Percentiles rank a stretch among this genome's conserved stretches.
Conservation (phyloP, 2,329 filamentous ascomycete species). For the Aspergillus ochraceus region DNA sequence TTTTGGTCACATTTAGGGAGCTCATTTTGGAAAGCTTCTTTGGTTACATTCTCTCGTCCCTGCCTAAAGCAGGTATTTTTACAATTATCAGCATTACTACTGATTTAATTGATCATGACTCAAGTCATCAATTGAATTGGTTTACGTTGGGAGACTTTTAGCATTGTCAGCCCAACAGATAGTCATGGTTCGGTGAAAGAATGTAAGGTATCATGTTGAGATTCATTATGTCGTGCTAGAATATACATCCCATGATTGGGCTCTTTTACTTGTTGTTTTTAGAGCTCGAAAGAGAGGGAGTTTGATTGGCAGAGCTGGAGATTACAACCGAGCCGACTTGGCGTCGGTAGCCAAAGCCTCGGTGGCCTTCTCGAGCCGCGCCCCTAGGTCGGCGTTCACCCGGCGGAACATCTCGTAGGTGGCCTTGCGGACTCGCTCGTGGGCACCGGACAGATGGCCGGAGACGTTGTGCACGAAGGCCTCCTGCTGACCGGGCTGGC, state of each 20-base stretch:
- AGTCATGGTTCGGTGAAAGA: neutral
- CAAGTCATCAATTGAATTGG: neutral
- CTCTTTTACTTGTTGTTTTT: neutral
- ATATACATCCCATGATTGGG: neutral
- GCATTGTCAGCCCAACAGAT: neutral
- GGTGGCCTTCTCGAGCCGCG: slow-evolving; percentile 54
- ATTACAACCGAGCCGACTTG: slow-evolving; percentile 29
- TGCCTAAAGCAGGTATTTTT: neutral
- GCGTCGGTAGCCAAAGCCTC: slow-evolving; percentile 40
- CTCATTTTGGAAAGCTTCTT: neutral
- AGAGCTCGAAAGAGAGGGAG: neutral
- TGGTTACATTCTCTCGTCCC: neutral
- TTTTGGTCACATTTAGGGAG: neutral
- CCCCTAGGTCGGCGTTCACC: slow-evolving; percentile 57
- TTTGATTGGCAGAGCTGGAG: neutral
- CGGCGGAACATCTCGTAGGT: slow-evolving; percentile 63
- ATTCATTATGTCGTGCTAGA: slow-evolving; percentile 4
- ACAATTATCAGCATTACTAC: neutral
- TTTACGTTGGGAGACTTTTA: neutral
- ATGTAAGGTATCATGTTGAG: neutral
- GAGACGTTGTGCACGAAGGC: slow-evolving; percentile 62
- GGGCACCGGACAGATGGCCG: slow-evolving; percentile 56
- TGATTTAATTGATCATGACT: neutral
- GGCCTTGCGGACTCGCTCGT: slow-evolving; percentile 55
- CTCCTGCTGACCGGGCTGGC: slow-evolving; percentile 57